Percentiles rank a stretch among this genome's conserved stretches.
Conservation (phyloP, 2,329 filamentous ascomycete species). For the Capronia americana region DNA sequence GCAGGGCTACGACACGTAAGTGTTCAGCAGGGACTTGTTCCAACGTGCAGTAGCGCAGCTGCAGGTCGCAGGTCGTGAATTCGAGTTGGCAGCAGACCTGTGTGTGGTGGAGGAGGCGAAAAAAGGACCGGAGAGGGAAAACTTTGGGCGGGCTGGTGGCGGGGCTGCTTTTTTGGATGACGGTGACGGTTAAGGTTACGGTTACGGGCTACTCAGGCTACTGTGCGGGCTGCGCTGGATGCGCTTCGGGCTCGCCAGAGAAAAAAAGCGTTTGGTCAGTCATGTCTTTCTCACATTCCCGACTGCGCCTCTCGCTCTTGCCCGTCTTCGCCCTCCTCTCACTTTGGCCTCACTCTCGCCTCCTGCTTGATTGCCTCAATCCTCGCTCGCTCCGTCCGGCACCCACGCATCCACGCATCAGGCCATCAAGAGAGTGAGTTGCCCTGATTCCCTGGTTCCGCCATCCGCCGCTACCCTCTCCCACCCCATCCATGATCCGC, state of each 20-base stretch:
- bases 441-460: conserved; percentile 4
- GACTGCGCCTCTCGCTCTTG: conserved; percentile 13
- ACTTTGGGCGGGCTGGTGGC: conserved; percentile 2
- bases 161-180: conserved; percentile 4
- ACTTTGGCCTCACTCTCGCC: conserved; percentile 6
- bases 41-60: conserved; percentile 34
- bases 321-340: conserved; percentile 1
- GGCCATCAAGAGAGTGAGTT: not conserved
- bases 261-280: conserved; percentile 5
- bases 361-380: conserved; percentile 13
- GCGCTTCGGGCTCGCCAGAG: not conserved
- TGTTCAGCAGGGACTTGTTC: conserved; percentile 14
- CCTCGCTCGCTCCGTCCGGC: conserved; percentile 11
- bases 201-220: not conserved
- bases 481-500: conserved; percentile 2
- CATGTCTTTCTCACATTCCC: not conserved
- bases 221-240: too few relatives aligned
- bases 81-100: conserved; percentile 1
- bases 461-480: conserved; percentile 10
- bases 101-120: conserved; percentile 9
- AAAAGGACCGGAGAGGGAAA: conserved; percentile 9
- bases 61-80: conserved; percentile 16
- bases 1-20: conserved; percentile 16
- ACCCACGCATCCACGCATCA: conserved; percentile 1
- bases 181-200: not conserved